A percentile compares a stretch with the other conserved stretches of the same genome.
phyloP scores from a whole-genome alignment of 352 stramenopile species.

The Plasmopara halstedii region DNA sequence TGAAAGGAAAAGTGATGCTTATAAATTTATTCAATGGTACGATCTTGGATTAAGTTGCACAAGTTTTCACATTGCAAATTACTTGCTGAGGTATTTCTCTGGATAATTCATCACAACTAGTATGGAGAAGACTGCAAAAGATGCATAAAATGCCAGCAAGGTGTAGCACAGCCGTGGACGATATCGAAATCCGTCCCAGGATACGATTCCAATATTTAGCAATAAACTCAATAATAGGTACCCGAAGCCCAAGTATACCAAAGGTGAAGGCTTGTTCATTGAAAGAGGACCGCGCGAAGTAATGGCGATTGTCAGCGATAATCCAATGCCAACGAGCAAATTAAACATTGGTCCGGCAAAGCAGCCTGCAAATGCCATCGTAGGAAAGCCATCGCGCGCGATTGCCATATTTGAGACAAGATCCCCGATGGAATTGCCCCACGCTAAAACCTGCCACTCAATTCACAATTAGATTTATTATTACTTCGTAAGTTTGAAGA shows the following conservation, averaged over 20 bases:
- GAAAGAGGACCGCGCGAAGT: conserved; percentile 40
- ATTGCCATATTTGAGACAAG: conserved; percentile 77
- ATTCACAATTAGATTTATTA: conserved; percentile 8
- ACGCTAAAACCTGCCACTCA: conserved; percentile 51
- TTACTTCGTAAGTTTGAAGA: not conserved
- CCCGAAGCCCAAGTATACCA: conserved; percentile 62
- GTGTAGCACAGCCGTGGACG: conserved; percentile 49
- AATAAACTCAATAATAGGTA: conserved; percentile 59
- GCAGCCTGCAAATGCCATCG: conserved; percentile 77
- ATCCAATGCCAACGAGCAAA: conserved; percentile 56
- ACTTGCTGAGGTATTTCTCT: conserved; percentile 14
- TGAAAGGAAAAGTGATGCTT: no score
- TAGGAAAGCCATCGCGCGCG: conserved; percentile 68
- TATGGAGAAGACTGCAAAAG: conserved; percentile 63
- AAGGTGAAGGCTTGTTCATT: conserved; percentile 42
- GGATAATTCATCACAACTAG: conserved; percentile 30
- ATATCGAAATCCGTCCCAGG: conserved; percentile 56
- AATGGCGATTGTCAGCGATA: conserved; percentile 61
- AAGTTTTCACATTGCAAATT: not conserved
- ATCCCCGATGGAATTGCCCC: conserved; percentile 76
- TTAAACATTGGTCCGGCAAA: conserved; percentile 82
- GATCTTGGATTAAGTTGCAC: no score
- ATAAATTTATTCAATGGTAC: no score
- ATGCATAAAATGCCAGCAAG: conserved; percentile 47
- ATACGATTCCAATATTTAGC: conserved; percentile 53